phyloP scores from a whole-genome alignment of 106 monocot genomes.

The Alisma plantagoaquatica region DNA sequence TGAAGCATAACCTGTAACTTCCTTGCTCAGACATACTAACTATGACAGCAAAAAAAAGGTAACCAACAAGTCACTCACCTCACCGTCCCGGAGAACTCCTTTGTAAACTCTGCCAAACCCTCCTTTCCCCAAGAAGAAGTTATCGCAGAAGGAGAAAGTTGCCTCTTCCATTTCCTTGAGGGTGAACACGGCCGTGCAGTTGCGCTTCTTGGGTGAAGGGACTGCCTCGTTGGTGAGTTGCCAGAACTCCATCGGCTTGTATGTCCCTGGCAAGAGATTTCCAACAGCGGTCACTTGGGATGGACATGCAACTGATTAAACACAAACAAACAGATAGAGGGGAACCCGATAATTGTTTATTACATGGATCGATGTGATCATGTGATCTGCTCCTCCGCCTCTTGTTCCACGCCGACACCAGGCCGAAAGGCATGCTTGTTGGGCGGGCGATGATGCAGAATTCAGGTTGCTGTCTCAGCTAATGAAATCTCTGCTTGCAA shows the following conservation, averaged over 20 bases:
- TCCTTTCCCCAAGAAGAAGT: slow-evolving; percentile 74
- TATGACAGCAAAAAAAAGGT: not conserved
- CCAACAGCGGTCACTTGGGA: not conserved
- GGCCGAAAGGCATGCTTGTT: slow-evolving; percentile 66
- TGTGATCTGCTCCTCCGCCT: slow-evolving; percentile 65
- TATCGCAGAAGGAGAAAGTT: slow-evolving; percentile 52
- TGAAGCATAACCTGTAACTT: not conserved
- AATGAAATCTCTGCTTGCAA: not conserved
- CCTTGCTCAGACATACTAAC: no score
- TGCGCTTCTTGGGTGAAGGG: slow-evolving; percentile 27
- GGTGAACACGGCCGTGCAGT: slow-evolving; percentile 56
- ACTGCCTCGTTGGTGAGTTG: slow-evolving; percentile 39
- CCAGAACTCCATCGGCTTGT: slow-evolving; percentile 63
- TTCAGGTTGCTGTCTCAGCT: not conserved
- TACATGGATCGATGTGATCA: slow-evolving; percentile 58
- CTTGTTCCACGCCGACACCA: slow-evolving; percentile 76
- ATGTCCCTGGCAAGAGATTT: slow-evolving; percentile 46
- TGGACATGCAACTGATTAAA: not conserved
- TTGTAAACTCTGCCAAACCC: slow-evolving; percentile 83
- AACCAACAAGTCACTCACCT: no score
- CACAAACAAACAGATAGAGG: not conserved
- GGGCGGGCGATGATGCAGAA: no score
- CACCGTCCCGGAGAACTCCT: slow-evolving; percentile 49
- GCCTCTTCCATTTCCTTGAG: slow-evolving; percentile 89
- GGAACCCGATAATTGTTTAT: not conserved